phyloP scores from a whole-genome alignment of 169 alveolate species.

The Theileria parva region DNA sequence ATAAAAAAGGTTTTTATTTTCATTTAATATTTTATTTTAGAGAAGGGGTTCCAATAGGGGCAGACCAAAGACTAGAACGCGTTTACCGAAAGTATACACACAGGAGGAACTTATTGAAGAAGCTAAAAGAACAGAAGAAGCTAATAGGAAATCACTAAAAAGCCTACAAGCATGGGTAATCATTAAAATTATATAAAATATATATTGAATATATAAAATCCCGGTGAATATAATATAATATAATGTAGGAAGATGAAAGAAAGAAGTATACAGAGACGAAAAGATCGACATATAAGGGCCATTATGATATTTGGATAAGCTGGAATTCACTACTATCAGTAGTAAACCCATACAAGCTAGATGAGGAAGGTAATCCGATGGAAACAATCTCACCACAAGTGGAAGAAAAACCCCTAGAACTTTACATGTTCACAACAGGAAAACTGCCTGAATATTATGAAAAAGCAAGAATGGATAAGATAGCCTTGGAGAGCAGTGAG shows the following conservation, averaged over 20 bases:
- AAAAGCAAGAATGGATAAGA: not conserved
- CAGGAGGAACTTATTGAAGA: slow-evolving; percentile 81
- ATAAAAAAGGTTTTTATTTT: not conserved
- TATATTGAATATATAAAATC: slow-evolving; percentile 16
- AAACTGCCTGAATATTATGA: slow-evolving; percentile 55
- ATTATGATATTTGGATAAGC: slow-evolving; percentile 69
- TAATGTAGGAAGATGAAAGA: slow-evolving; percentile 60
- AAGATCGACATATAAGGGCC: slow-evolving; percentile 62
- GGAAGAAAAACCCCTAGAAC: slow-evolving; percentile 63
- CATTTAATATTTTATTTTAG: not conserved
- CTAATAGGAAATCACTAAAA: slow-evolving; percentile 73
- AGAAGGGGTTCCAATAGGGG: not conserved
- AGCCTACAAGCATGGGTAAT: slow-evolving; percentile 77
- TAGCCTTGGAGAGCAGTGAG: not conserved
- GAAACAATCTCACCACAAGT: slow-evolving; percentile 26
- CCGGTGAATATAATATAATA: not conserved
- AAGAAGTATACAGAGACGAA: slow-evolving; percentile 51
- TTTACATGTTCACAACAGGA: slow-evolving; percentile 68
- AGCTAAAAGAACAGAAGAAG: slow-evolving; percentile 78
- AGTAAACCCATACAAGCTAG: slow-evolving; percentile 29
- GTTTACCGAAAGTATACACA: slow-evolving; percentile 36
- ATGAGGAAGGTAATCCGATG: slow-evolving; percentile 31
- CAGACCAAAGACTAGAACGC: slow-evolving; percentile 14
- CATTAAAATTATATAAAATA: slow-evolving; percentile 7
- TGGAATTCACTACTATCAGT: slow-evolving; percentile 68